Base-by-base conservation (phyloP, 2,329 filamentous ascomycete species). In the Rugonectria rugulosa region DNA sequence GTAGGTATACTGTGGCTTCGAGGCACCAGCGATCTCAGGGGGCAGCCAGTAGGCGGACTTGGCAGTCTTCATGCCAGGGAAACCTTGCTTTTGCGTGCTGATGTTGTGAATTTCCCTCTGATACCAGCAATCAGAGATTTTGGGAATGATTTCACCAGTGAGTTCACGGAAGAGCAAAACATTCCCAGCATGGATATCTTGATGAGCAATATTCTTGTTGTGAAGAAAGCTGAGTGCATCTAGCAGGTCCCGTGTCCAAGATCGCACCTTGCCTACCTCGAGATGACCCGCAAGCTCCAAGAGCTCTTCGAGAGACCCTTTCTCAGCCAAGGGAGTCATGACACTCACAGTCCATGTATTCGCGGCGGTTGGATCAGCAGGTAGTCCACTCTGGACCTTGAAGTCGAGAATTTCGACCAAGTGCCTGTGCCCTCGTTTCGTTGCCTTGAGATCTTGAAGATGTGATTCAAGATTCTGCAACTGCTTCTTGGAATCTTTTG, bases 201-300 rank as follows among this genome's bases (percentile, higher is more conserved):
- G 90, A 73, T 98, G 95, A 20, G 91, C 81, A 53, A 97, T 81
- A 17, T 92, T 92, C 69, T 90, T 88, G 61, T 89, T 88, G 73
- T 98, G 94, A 47, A 96, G 85, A 70, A 89, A 96, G 55, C 92
- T 90, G 23, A 99, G 78, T 0, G 89, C 95, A 75, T 97, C 92
- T 21, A 99, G 83, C 15, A 99, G 80, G 67, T 97, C 92, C 56
- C 93, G 87, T n/a, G 92, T 95, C 89, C 92, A 98, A 20, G 91
- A 88, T 48, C 92, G 88, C 38, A 93, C 88, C 70, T 88, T 93
- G 60, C 85, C 84, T 46, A 90, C 83, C 36, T 89, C 85, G 45
- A 97, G 77, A 24, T 84, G 84, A 5, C 90, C 91, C 36, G 92
- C 86, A 57, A 94, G 84, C 53, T 94, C 89, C 24, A 99, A 80